phyloP scores from a whole-genome alignment of 2,329 filamentous ascomycete genomes.

The Aspergillus sp. region DNA sequence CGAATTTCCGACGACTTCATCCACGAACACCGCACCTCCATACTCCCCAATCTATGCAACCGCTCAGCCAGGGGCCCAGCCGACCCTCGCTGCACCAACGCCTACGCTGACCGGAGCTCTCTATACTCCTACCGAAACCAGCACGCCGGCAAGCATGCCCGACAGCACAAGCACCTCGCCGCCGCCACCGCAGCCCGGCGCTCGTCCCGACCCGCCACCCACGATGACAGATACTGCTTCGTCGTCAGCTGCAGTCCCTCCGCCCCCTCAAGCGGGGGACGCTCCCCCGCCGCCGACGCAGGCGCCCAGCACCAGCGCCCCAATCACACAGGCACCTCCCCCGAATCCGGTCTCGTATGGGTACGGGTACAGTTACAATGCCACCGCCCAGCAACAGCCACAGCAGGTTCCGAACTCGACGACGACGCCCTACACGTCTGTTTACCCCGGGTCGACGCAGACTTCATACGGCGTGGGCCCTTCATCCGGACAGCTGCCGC shows the following conservation, averaged over 20 bases:
- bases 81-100: conserved; percentile 20
- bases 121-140: conserved; percentile 24
- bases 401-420: conserved; percentile 20
- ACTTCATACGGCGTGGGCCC: background rate
- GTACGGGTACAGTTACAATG: conserved; percentile 17
- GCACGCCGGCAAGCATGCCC: conserved; percentile 19
- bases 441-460: conserved; percentile 19
- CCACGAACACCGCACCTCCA: conserved; percentile 31
- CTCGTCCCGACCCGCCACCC: conserved; percentile 12
- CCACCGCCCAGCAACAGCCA: conserved; percentile 17
- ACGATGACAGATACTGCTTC: conserved; percentile 9
- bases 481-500: conserved; percentile 13
- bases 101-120: background rate
- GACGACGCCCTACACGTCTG: conserved; percentile 24
- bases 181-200: conserved; percentile 42
- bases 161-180: conserved; percentile 30
- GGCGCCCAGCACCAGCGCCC: conserved; percentile 6
- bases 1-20: conserved; percentile 14
- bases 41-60: conserved; percentile 31
- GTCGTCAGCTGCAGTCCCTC: conserved; percentile 15
- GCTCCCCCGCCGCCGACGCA: conserved; percentile 5
- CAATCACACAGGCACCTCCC: conserved; percentile 17
- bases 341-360: conserved; percentile 19
- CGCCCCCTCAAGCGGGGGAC: conserved; percentile 20
- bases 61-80: conserved; percentile 12